Conservation (phyloP, 176 grass and related monocot species). For the Aegilops longissima region DNA sequence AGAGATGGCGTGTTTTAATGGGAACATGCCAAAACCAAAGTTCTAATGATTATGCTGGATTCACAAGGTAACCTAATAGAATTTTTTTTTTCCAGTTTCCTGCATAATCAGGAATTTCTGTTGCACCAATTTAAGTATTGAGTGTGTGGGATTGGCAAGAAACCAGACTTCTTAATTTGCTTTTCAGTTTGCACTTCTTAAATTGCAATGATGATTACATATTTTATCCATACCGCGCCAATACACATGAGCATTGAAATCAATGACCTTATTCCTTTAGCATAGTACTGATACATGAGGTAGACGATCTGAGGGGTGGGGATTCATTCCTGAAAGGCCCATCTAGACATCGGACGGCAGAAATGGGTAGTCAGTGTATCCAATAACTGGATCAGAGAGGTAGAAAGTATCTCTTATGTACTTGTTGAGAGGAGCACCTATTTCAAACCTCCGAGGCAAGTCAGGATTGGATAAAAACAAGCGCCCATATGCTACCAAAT, state of each 20-base stretch:
- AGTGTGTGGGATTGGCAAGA: not conserved
- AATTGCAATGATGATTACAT: not conserved
- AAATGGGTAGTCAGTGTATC: slow-evolving; percentile 76
- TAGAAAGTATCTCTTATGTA: slow-evolving; percentile 75
- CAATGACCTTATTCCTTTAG: slow-evolving; percentile 5
- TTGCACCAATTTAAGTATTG: not conserved
- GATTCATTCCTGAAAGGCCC: not conserved
- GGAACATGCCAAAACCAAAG: not conserved
- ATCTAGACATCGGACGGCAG: slow-evolving; percentile 29
- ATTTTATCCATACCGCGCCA: not conserved
- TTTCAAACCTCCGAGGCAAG: slow-evolving; percentile 58
- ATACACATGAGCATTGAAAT: slow-evolving; percentile 20
- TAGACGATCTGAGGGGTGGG: not conserved
- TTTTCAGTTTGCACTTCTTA: not conserved
- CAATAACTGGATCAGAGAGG: slow-evolving; percentile 62
- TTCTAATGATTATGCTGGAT: not conserved
- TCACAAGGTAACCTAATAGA: not conserved
- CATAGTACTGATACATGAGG: not conserved
- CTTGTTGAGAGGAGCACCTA: slow-evolving; percentile 65
- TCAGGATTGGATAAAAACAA: slow-evolving; percentile 81
- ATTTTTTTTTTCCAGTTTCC: not conserved
- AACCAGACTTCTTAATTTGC: not conserved
- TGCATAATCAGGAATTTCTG: not conserved
- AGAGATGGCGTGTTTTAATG: no score
- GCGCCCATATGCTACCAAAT: slow-evolving; percentile 72